Evolutionary conservation across 192 early-diverging fungal genomes (phyloP).

Genomic region (Coemansia sp.): DNA sequence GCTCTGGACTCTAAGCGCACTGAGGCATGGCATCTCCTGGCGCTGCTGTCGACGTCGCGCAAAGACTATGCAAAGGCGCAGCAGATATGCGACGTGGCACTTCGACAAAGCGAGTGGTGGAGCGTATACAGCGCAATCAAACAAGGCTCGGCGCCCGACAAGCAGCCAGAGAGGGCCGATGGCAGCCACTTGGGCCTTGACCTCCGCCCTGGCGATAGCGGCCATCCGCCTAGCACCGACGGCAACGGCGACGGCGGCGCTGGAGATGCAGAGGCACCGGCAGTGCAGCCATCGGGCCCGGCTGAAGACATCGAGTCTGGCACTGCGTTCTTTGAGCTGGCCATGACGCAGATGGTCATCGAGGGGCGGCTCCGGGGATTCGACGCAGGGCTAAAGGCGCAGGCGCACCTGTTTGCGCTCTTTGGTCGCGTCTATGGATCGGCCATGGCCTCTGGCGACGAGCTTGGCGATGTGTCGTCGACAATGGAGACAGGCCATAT

Average conservation of each 20-base stretch:
- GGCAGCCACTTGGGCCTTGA: constrained; percentile 15
- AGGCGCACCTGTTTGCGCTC: constrained; percentile 64
- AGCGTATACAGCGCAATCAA: constrained; percentile 26
- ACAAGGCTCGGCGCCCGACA: neutral
- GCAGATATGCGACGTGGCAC: constrained; percentile 65
- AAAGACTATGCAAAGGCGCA: constrained; percentile 68
- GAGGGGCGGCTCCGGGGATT: constrained; percentile 59
- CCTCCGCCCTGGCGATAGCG: constrained; percentile 15
- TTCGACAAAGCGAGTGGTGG: constrained; percentile 63
- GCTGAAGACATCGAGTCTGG: constrained; percentile 52
- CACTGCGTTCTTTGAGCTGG: constrained; percentile 62
- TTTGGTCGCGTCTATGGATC: constrained; percentile 58
- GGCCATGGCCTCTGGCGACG: constrained; percentile 20
- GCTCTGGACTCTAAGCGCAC: constrained; percentile 59
- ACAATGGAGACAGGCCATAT: constrained; percentile 12
- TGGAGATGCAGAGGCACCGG: neutral
- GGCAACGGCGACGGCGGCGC: neutral
- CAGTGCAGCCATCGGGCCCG: constrained; percentile 9
- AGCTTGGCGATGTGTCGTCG: constrained; percentile 20
- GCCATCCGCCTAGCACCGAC: neutral
- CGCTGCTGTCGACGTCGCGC: constrained; percentile 66
- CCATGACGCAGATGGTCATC: constrained; percentile 65
- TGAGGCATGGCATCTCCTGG: constrained; percentile 79
- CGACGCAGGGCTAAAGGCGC: constrained; percentile 57
- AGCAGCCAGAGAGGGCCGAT: neutral